Evolutionary conservation across 495 filamentous ascomycete species (phyloP).

Genomic region (Neurospora sp.): DNA sequence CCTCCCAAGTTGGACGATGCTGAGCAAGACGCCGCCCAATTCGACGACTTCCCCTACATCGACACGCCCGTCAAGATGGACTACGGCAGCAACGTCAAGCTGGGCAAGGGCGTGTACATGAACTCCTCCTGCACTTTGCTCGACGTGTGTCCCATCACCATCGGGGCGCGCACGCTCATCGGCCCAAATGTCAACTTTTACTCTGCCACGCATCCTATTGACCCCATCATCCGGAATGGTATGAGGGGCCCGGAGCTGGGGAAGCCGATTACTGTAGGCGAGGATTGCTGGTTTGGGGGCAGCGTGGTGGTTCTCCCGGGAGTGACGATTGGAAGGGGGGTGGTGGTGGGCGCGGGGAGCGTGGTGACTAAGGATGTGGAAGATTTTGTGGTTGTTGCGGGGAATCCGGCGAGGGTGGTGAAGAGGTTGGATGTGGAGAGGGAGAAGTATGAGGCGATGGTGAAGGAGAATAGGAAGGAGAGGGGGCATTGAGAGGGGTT

Average conservation of each 20-base stretch:
- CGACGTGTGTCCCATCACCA: constrained; percentile 66
- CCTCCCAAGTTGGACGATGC: constrained; percentile 42
- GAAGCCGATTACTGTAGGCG: constrained; percentile 64
- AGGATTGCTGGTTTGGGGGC: constrained; percentile 87
- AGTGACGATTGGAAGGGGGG: constrained; percentile 66
- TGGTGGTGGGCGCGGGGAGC: constrained; percentile 71
- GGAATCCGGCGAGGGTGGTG: constrained; percentile 57
- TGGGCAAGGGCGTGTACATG: constrained; percentile 61
- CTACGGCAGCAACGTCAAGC: constrained; percentile 63
- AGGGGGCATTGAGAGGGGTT: not conserved
- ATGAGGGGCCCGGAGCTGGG: constrained; percentile 65
- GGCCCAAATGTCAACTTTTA: constrained; percentile 72
- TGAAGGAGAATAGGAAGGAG: not conserved
- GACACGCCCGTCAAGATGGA: constrained; percentile 61
- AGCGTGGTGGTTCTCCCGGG: constrained; percentile 66
- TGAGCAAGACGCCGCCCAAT: constrained; percentile 49
- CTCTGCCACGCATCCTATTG: constrained; percentile 64
- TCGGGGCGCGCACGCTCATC: constrained; percentile 70
- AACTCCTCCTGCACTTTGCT: constrained; percentile 69
- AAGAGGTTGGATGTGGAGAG: constrained; percentile 35
- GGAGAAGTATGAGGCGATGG: not conserved
- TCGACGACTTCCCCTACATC: constrained; percentile 56
- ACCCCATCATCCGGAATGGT: constrained; percentile 64
- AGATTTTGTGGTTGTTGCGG: constrained; percentile 50
- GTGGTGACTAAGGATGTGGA: constrained; percentile 80